Percentiles rank a stretch among this genome's conserved stretches.
Evolutionary conservation across 257 asterid species (phyloP).

Genomic region (Plectranthus barbatus): DNA sequence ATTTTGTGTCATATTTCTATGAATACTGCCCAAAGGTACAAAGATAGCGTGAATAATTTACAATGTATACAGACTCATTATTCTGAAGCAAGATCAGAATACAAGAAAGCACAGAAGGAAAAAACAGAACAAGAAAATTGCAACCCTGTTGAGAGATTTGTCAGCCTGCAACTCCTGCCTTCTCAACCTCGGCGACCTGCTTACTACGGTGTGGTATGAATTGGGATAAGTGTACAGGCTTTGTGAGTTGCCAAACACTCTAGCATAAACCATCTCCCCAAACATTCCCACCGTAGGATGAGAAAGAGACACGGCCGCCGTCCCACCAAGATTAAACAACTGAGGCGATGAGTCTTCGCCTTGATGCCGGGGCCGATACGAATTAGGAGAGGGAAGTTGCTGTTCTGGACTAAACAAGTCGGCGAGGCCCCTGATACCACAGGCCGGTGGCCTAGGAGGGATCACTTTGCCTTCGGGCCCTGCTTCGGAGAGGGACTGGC

Average conservation of each 20-base stretch:
- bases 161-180: slow-evolving; percentile 61
- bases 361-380: slow-evolving; percentile 9
- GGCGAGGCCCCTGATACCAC: slow-evolving; percentile 29
- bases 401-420: slow-evolving; percentile 21
- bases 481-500: slow-evolving; percentile 35
- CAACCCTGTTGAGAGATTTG: slow-evolving; percentile 53
- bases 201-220: slow-evolving; percentile 49
- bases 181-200: slow-evolving; percentile 49
- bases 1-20: background rate
- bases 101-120: slow-evolving; percentile 50
- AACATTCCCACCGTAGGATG: slow-evolving; percentile 46
- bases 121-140: slow-evolving; percentile 59
- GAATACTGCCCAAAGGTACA: background rate
- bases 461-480: slow-evolving; percentile 31
- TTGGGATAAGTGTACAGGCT: slow-evolving; percentile 47
- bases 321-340: slow-evolving; percentile 16
- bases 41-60: slow-evolving; percentile 2
- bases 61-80: background rate
- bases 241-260: slow-evolving; percentile 65
- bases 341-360: slow-evolving; percentile 15
- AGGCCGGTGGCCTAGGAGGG: slow-evolving; percentile 70
- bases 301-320: slow-evolving; percentile 8
- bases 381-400: slow-evolving; percentile 15
- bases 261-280: slow-evolving; percentile 70
- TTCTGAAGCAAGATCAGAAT: slow-evolving; percentile 26